phyloP scores from a whole-genome alignment of 2,329 filamentous ascomycete genomes.

The Alternaria arborescens region DNA sequence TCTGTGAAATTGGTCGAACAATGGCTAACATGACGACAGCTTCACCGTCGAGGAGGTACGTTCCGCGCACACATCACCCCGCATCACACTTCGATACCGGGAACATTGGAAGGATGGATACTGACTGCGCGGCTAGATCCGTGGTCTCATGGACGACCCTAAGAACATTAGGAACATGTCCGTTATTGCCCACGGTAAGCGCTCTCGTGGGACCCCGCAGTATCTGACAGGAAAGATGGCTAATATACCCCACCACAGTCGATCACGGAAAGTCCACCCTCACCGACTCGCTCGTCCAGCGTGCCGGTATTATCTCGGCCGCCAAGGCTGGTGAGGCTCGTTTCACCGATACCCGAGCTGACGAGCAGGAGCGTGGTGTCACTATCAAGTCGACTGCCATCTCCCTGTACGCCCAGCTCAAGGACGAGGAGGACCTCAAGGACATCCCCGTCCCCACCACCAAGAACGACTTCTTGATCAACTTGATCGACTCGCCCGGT shows the following conservation, averaged over 20 bases:
- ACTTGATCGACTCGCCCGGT: slow-evolving; percentile 99
- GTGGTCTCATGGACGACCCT: slow-evolving; percentile 80
- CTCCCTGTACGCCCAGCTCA: slow-evolving; percentile 90
- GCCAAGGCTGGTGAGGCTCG: slow-evolving; percentile 95
- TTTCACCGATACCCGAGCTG: slow-evolving; percentile 95
- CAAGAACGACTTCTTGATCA: slow-evolving; percentile 98
- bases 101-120: slow-evolving; percentile 15
- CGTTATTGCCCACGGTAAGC: slow-evolving; percentile 94
- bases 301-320: slow-evolving; percentile 98
- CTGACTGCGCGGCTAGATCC: slow-evolving; percentile 66
- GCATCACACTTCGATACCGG: slow-evolving; percentile 29
- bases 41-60: slow-evolving; percentile 94
- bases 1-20: slow-evolving; percentile 3
- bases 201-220: slow-evolving; percentile 23
- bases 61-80: slow-evolving; percentile 39
- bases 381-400: slow-evolving; percentile 99
- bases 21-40: slow-evolving; percentile 69
- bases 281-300: slow-evolving; percentile 98
- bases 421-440: slow-evolving; percentile 86
- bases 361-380: slow-evolving; percentile 99
- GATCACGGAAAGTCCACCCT: slow-evolving; percentile 99
- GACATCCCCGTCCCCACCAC: slow-evolving; percentile 90
- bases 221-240: slow-evolving; percentile 21
- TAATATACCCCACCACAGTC: slow-evolving; percentile 62
- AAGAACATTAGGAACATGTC: slow-evolving; percentile 92